Conservation (phyloP, 805 yeast species). For the Candida vaughaniae region DNA sequence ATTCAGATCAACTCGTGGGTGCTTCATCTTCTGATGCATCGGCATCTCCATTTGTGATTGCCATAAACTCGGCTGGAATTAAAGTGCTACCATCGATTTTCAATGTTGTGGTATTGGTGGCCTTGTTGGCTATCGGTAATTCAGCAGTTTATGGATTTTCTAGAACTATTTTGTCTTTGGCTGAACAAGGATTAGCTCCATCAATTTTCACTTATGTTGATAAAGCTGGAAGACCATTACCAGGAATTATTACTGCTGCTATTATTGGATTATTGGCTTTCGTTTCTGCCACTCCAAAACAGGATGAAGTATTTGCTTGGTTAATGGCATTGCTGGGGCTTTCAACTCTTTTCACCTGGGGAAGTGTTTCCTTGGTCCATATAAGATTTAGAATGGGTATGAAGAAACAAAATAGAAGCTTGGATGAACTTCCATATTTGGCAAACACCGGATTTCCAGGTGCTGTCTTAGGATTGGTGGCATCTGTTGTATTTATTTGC, state of each 20-base stretch:
- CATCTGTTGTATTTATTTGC: constrained; percentile 23
- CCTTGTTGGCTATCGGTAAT: constrained; percentile 42
- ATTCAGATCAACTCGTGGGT: constrained; percentile 24
- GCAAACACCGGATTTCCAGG: constrained; percentile 47
- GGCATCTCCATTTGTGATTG: constrained; percentile 44
- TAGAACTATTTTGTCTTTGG: constrained; percentile 38
- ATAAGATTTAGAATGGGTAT: constrained; percentile 32
- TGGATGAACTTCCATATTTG: constrained; percentile 52
- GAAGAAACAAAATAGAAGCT: constrained; percentile 35
- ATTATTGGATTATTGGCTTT: constrained; percentile 38
- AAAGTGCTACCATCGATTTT: constrained; percentile 42
- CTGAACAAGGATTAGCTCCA: constrained; percentile 43
- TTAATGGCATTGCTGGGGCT: constrained; percentile 34
- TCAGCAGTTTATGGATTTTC: constrained; percentile 45
- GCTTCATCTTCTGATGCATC: constrained; percentile 27
- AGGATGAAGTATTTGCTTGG: constrained; percentile 37
- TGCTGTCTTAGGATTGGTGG: constrained; percentile 18
- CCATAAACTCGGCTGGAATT: constrained; percentile 41
- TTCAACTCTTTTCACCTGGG: constrained; percentile 37
- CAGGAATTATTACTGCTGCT: constrained; percentile 33
- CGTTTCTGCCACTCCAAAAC: constrained; percentile 39
- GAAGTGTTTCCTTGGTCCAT: constrained; percentile 32
- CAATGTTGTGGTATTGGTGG: constrained; percentile 41
- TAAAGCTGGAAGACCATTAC: constrained; percentile 39
- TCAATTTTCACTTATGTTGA: constrained; percentile 34